Conservation (phyloP, 139 green algal species). For the Edaphochlamys debaryana region DNA sequence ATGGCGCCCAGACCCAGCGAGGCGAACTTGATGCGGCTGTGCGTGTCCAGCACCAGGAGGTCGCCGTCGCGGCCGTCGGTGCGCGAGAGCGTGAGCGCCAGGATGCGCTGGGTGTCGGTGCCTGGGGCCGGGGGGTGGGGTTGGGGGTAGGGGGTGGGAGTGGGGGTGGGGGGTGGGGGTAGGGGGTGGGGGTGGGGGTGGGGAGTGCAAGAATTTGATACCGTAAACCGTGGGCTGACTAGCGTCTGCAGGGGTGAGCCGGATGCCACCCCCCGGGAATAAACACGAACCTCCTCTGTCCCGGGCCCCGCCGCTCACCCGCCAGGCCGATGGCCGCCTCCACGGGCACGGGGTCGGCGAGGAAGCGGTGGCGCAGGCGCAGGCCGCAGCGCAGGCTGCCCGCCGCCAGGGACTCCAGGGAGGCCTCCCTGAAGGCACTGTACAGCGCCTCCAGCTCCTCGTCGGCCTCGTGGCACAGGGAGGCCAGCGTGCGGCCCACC, state of each 20-base stretch:
- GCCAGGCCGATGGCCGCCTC: not conserved
- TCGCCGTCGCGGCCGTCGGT: conserved; percentile 26
- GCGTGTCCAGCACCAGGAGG: conserved; percentile 47
- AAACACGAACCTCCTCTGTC: no score
- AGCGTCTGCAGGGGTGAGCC: not conserved
- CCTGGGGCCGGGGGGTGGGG: not conserved
- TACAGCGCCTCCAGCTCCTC: not conserved
- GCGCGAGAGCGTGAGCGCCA: conserved; percentile 30
- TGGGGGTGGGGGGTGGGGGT: no score
- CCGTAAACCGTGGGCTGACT: no score
- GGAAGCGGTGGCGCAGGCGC: conserved; percentile 22
- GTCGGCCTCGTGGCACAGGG: not conserved
- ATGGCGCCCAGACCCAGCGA: conserved; percentile 24
- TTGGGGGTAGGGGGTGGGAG: no score
- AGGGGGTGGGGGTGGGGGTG: no score
- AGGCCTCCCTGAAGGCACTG: not conserved
- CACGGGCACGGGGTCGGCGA: conserved; percentile 15
- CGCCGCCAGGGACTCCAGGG: not conserved
- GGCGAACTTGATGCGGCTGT: conserved; percentile 46
- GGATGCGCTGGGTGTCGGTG: conserved; percentile 43
- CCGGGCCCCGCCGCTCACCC: conserved; percentile 3
- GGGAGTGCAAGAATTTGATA: not conserved
- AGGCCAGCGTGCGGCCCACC: conserved; percentile 13
- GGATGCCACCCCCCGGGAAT: not conserved
- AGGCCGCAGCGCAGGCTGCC: not conserved